Percentiles rank a stretch among this genome's conserved stretches.
These are phyloP conservation scores for Ophiosphaerella herpotricha DNA, from an alignment of 2,329 filamentous ascomycete species.

Conservation along the genomic window DNA sequence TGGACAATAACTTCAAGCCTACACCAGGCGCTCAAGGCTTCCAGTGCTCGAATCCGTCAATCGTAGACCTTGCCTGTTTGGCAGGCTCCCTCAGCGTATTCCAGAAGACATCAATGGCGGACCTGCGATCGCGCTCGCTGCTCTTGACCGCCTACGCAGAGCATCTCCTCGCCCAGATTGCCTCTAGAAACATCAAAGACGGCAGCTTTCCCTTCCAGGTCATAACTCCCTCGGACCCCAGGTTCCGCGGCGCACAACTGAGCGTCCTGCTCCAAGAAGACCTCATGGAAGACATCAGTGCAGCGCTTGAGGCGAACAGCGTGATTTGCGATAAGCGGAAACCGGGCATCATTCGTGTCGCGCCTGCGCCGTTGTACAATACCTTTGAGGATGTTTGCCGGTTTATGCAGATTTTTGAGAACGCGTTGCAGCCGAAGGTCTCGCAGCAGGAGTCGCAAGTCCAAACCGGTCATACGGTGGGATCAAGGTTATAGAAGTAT, in stretches of 20 bases:
- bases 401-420: conserved; percentile 53
- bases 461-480: conserved; percentile 5
- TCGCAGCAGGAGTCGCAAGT: conserved; percentile 6
- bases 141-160: conserved; percentile 70
- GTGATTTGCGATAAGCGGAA: conserved; percentile 82
- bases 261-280: conserved; percentile 72
- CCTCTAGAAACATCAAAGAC: conserved; percentile 24
- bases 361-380: conserved; percentile 83
- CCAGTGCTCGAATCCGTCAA: conserved; percentile 82
- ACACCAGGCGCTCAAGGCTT: conserved; percentile 78
- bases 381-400: conserved; percentile 70
- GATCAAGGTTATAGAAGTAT: conserved; percentile 12
- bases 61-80: conserved; percentile 77
- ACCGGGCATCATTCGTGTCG: conserved; percentile 82
- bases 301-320: conserved; percentile 67
- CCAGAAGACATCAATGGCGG: conserved; percentile 68
- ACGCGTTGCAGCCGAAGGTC: conserved; percentile 39
- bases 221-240: conserved; percentile 71
- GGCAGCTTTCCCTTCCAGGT: conserved; percentile 48
- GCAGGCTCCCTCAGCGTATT: conserved; percentile 75
- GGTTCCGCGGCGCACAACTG: conserved; percentile 76
- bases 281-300: conserved; percentile 69
- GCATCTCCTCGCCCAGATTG: conserved; percentile 31
- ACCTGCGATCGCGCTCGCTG: conserved; percentile 71
- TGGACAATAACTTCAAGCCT: conserved; percentile 80